Evolutionary conservation across 768 basidiomycete species (phyloP), one percentile per base, ranked within the genome.

Genomic region (Collybiopsis luxurians): DNA sequence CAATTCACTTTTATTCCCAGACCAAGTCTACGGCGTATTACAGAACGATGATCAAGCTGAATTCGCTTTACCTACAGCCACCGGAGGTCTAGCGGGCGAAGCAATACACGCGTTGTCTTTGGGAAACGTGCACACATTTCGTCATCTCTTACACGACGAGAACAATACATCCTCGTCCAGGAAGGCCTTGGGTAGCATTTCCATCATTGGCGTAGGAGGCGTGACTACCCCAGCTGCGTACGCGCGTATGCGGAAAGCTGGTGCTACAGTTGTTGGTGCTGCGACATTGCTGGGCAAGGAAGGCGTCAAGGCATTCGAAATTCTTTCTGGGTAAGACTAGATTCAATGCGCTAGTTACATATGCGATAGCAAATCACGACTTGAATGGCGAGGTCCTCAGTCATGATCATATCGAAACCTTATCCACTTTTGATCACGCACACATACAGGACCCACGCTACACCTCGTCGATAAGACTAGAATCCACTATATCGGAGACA

Each of bases 131-230:
- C 77, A 77, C 62, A 75, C 80, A 17, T 86, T 93, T 65, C 67
- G 78, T 13, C 70, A 69, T 39, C 67, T 91, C 43, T 71, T 92
- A 49, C 67, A 68, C 23, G 50, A 27, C 15, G 34, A 51, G 44
- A 45, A 42, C 40, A 21, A 15, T 9, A 45, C n/a, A 13, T 34
- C 31, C 31, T 34, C 17, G n/a, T 60, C 68, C 24, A 67, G 71
- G 34, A 66, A 67, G 46, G 74, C 74, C 0, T 62, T 91, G 38
- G 67, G 67, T 27, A 63, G 72, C 2, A 80, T 92, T 54, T 73
- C 73, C 49, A 74, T 94, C 54, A 80, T 95, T 45, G 93, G 92
- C 2, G 86, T 88, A n/a, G 92, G 93, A 1, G 92, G 92, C 4
- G 90, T 92, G 17, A 85, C 81, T 2, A 80, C 80, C 21, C 71